Percentiles rank a stretch among this genome's conserved stretches.
phyloP scores from a whole-genome alignment of 2,329 filamentous ascomycete species.

The Eurotiales sp. region DNA sequence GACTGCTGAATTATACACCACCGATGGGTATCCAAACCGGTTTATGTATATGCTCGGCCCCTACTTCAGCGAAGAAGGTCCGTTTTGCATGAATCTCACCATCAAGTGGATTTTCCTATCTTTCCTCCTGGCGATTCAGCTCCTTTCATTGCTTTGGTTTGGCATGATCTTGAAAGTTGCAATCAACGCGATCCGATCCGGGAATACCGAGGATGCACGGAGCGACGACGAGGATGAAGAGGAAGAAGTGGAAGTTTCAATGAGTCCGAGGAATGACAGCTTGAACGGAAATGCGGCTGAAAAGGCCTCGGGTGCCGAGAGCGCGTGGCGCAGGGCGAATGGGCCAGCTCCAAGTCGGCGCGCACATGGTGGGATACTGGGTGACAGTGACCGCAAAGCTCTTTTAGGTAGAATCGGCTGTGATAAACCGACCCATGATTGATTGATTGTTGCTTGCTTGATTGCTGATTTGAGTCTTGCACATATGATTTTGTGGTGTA shows the following conservation, averaged over 20 bases:
- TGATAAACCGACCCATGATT: slow-evolving; percentile 57
- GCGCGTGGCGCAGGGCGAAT: slow-evolving; percentile 33
- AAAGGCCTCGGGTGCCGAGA: slow-evolving; percentile 20
- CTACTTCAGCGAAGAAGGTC: slow-evolving; percentile 65
- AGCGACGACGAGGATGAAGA: slow-evolving; percentile 80
- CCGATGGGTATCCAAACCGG: slow-evolving; percentile 37
- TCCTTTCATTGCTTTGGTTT: slow-evolving; percentile 83
- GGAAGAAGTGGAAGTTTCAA: slow-evolving; percentile 44
- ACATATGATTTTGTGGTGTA: slow-evolving; percentile 12
- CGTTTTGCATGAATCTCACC: slow-evolving; percentile 72
- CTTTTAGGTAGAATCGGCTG: slow-evolving; percentile 78
- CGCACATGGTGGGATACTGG: slow-evolving; percentile 32
- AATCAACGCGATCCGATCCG: slow-evolving; percentile 67
- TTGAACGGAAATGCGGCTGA: slow-evolving; percentile 24
- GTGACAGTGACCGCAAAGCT: slow-evolving; percentile 58
- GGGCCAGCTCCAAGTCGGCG: slow-evolving; percentile 31
- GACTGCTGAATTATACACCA: slow-evolving; percentile 31
- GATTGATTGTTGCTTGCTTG: background rate
- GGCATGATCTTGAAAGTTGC: slow-evolving; percentile 82
- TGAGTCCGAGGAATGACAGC: slow-evolving; percentile 21
- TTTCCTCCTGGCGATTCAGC: slow-evolving; percentile 72
- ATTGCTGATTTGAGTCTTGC: slow-evolving; percentile 6
- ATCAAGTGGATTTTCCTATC: slow-evolving; percentile 75
- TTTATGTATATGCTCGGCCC: slow-evolving; percentile 67
- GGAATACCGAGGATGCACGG: slow-evolving; percentile 78